phyloP scores from a whole-genome alignment of 2,329 filamentous ascomycete genomes.

The Tolypocladium tropicale region DNA sequence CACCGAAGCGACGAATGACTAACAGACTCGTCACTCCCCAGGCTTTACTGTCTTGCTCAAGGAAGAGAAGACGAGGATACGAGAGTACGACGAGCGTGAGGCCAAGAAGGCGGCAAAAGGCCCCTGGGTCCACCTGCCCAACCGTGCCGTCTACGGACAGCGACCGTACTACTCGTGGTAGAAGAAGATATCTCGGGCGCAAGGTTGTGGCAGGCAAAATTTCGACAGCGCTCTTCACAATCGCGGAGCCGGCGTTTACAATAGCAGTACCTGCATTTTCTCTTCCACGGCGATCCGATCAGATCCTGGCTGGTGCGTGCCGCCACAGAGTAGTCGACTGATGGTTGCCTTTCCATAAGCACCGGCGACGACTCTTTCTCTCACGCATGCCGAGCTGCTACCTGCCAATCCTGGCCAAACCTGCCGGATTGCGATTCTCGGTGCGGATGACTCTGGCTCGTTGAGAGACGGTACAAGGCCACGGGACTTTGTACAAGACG shows the following conservation, averaged over 20 bases:
- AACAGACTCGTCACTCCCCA: slow-evolving; percentile 23
- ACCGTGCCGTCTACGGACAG: slow-evolving; percentile 74
- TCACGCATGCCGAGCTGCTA: background rate
- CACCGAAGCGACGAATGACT: background rate
- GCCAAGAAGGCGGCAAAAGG: slow-evolving; percentile 65
- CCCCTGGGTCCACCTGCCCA: slow-evolving; percentile 80
- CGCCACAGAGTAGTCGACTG: too few relatives aligned
- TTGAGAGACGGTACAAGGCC: too few relatives aligned
- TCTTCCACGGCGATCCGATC: background rate
- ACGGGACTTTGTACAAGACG: too few relatives aligned
- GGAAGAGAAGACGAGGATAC: slow-evolving; percentile 82
- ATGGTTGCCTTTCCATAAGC: background rate
- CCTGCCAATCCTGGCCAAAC: too few relatives aligned
- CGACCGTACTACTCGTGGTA: slow-evolving; percentile 91
- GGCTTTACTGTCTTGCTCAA: slow-evolving; percentile 76
- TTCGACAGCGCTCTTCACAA: background rate
- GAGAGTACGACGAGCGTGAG: slow-evolving; percentile 67
- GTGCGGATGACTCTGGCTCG: too few relatives aligned
- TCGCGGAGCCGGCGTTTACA: background rate
- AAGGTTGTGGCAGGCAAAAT: background rate
- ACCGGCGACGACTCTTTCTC: too few relatives aligned
- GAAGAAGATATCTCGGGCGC: slow-evolving; percentile 15
- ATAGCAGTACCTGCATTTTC: background rate
- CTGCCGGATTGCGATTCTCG: too few relatives aligned
- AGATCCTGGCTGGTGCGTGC: too few relatives aligned